These are phyloP conservation scores for Tripterygium wilfordii DNA, from an alignment of 177 flowering plant genomes.

Conservation along the genomic window DNA sequence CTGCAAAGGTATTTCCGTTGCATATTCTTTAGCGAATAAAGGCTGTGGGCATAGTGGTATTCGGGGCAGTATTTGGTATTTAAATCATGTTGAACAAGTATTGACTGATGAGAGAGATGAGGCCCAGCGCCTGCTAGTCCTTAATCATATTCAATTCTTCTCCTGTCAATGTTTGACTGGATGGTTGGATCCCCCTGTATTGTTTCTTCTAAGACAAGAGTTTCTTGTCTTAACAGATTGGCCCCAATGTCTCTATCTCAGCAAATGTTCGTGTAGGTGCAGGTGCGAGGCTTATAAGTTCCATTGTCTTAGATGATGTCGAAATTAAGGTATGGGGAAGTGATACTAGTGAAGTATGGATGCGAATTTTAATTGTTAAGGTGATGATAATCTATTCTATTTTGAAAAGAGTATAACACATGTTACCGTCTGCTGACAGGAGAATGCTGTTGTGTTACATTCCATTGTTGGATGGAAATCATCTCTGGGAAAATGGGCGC, in stretches of 20 bases:
- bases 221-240: slow-evolving; percentile 72
- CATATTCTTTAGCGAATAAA: not conserved
- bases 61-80: too few relatives aligned
- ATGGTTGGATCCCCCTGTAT: not conserved
- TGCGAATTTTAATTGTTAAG: too few relatives aligned
- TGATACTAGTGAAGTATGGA: too few relatives aligned
- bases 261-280: slow-evolving; percentile 93
- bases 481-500: slow-evolving; percentile 90
- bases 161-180: too few relatives aligned
- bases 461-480: slow-evolving; percentile 97
- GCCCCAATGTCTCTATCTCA: slow-evolving; percentile 94
- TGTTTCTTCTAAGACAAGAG: not conserved
- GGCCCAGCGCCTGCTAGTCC: too few relatives aligned
- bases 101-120: too few relatives aligned
- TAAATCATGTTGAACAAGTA: too few relatives aligned
- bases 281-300: slow-evolving; percentile 83
- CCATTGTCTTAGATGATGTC: slow-evolving; percentile 90
- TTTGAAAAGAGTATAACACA: too few relatives aligned
- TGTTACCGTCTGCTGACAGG: slow-evolving; percentile 33
- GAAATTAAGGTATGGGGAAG: slow-evolving; percentile 73
- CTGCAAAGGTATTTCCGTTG: slow-evolving; percentile 79
- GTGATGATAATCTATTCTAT: too few relatives aligned
- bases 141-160: too few relatives aligned
- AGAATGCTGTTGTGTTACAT: slow-evolving; percentile 81
- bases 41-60: too few relatives aligned